Percentiles rank a stretch among this genome's conserved stretches.
phyloP scores from a whole-genome alignment of 1,284 basidiomycete species.

The Trichosporon coremiiforme region DNA sequence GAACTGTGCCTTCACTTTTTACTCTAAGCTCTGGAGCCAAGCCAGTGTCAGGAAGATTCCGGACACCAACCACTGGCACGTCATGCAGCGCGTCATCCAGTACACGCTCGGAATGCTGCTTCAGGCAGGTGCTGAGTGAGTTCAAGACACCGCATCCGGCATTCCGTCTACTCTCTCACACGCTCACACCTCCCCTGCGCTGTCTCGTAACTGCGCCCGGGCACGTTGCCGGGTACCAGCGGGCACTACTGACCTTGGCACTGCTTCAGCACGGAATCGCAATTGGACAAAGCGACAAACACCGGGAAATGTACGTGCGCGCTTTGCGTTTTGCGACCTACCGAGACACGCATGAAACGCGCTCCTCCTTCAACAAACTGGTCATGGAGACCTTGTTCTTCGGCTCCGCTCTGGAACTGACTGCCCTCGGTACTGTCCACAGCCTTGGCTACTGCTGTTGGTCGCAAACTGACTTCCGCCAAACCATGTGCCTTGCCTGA shows the following conservation, averaged over 20 bases:
- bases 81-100: background rate
- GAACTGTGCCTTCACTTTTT: background rate
- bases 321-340: too few species aligned
- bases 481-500: background rate
- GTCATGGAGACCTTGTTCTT: too few species aligned
- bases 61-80: background rate
- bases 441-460: background rate
- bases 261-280: too few species aligned
- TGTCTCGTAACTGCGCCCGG: too few species aligned
- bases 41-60: background rate
- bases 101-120: background rate
- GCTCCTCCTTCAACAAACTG: background rate
- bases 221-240: background rate
- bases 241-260: background rate
- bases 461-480: background rate
- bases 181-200: background rate
- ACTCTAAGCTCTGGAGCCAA: background rate
- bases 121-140: background rate
- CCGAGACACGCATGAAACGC: background rate
- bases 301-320: too few species aligned
- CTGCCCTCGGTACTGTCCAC: background rate
- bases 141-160: background rate
- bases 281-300: background rate
- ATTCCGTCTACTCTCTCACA: background rate
- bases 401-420: background rate